Base-by-base conservation (phyloP, 305 asterid genomes). In the Fraxinus dipetala region DNA sequence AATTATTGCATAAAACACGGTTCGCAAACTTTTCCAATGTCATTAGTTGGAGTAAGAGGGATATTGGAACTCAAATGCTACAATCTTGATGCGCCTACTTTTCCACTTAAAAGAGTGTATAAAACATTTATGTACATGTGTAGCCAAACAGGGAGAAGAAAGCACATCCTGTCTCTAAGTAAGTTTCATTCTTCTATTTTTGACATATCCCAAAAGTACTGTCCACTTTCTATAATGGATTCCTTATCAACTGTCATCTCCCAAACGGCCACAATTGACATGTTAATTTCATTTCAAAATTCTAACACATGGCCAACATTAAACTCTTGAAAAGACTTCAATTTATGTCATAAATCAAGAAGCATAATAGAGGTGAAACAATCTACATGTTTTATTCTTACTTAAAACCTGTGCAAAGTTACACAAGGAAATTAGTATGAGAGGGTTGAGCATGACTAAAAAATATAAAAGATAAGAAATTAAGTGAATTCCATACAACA, bases 21-120 rank as follows among this genome's bases (percentile, higher is more conserved):
- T 63, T 63, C 31, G 5, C 31, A 63, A 24, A 63, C 32, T 63
- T 63, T 63, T 22, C 72, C 38, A 13, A 40, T 5, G 20, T 69
- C 75, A 69, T 69, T 30, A 30, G 75, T 13, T 14, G 22, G 40
- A 28, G 40, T 69, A 14, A 69, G 75, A 13, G 4, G 20, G 38
- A 69, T 69, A 69, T 28, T 5, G 75, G 40, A 69, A 31, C 75
- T 69, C 75, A 69, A 69, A 69, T 69, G 75, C 32, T 69, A 69
- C 18, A 69, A 69, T 69, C 9, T 69, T 69, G 40, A 28, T 28
- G 73, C 10, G 40, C 40, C 36, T 28, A 28, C 40, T 14, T 30
- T 69, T 13, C 20, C 36, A 7, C 36, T 69, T 69, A 69, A 30
- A 69, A 30, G 40, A 32, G 26, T 18, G 65, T n/a, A 56, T 54